A percentile compares a stretch with the other conserved stretches of the same genome.
Conservation (phyloP, 768 basidiomycete genomes). For the Lentinula lateritia region DNA sequence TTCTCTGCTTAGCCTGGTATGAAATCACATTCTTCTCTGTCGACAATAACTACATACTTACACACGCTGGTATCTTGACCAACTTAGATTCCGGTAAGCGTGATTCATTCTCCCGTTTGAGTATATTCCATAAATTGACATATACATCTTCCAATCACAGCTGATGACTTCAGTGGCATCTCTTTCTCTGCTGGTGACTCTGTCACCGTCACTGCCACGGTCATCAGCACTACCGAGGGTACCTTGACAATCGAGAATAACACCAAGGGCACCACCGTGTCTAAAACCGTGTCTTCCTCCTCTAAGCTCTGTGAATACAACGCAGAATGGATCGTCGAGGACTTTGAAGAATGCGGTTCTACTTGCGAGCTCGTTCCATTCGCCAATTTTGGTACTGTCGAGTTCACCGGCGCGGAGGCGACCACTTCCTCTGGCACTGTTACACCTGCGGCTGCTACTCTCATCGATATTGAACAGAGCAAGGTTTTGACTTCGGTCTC, state of each 20-base stretch:
- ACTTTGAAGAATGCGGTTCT: conserved; percentile 16
- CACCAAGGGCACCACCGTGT: conserved; percentile 2
- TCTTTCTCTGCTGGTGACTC: conserved; percentile 8
- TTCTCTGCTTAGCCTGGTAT: no score
- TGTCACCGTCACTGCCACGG: conserved; percentile 2
- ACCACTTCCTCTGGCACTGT: conserved; percentile 18
- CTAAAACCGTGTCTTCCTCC: neutral
- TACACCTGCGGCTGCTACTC: conserved; percentile 22
- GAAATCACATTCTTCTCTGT: no score
- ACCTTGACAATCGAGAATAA: conserved; percentile 7
- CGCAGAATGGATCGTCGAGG: conserved; percentile 6
- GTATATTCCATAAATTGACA: neutral
- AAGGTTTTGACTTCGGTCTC: conserved; percentile 18
- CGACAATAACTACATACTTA: no score
- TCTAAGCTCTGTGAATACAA: neutral
- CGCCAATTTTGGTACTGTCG: conserved; percentile 31
- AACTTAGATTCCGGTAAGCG: no score
- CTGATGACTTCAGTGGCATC: conserved; percentile 1
- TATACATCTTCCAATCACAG: neutral
- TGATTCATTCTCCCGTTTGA: no score
- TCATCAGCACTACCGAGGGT: neutral
- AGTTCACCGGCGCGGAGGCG: conserved; percentile 26
- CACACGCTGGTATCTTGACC: no score
- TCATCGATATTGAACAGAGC: conserved; percentile 32
- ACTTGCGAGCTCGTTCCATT: conserved; percentile 11